Evolutionary conservation across 768 basidiomycete species (phyloP).

Genomic region (Brasilioporus rufonigricans): DNA sequence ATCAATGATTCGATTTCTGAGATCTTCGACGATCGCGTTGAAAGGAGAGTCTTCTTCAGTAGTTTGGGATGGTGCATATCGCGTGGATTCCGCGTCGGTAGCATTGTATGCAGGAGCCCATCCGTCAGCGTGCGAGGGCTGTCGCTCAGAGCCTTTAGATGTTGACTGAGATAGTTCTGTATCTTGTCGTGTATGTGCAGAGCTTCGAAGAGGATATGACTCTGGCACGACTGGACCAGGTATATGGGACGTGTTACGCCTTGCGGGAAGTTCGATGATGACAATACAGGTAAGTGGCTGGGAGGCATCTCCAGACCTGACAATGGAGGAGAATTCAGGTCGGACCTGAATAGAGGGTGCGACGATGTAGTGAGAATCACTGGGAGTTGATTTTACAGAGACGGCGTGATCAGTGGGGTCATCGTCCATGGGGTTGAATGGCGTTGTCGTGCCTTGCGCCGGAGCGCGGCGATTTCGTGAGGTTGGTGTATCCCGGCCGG

Average conservation of each 20-base stretch:
- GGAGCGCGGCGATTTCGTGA: conserved; percentile 34
- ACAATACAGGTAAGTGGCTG: conserved; percentile 94
- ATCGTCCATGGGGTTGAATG: conserved; percentile 75
- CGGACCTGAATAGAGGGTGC: conserved; percentile 92
- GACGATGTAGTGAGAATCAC: conserved; percentile 69
- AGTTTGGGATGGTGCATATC: conserved; percentile 18
- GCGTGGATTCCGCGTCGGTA: conserved; percentile 34
- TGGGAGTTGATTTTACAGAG: conserved; percentile 47
- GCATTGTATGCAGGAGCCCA: conserved; percentile 28
- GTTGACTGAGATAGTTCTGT: conserved; percentile 15
- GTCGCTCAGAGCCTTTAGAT: conserved; percentile 15
- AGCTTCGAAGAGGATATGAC: conserved; percentile 37
- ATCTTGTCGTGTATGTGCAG: conserved; percentile 22
- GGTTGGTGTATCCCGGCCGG: conserved; percentile 58
- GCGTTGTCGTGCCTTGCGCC: conserved; percentile 21
- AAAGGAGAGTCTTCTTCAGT: conserved; percentile 74
- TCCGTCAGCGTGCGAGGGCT: conserved; percentile 20
- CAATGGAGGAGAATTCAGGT: conserved; percentile 84
- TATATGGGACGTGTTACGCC: conserved; percentile 50
- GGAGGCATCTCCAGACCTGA: conserved; percentile 63
- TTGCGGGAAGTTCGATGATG: conserved; percentile 86
- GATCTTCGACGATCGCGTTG: conserved; percentile 80
- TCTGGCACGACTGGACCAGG: conserved; percentile 57
- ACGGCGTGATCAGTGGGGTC: conserved; percentile 71
- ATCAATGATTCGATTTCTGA: conserved; percentile 87